Conservation (phyloP, 192 early-diverging fungal genomes). For the Gamsiella multidivaricata region DNA sequence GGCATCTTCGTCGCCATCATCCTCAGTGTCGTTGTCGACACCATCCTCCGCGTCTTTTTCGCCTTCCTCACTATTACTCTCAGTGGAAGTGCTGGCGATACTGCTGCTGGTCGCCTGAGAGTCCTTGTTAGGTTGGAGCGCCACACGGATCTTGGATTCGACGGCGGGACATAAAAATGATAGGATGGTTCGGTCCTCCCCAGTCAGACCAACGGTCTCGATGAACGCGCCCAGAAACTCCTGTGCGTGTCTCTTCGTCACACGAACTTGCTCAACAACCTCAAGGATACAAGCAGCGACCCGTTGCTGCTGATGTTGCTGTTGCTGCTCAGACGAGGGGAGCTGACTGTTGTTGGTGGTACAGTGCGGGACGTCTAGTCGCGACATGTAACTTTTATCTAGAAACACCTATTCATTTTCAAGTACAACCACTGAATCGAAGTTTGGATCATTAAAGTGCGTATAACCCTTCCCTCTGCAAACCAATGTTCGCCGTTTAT, state of each 20-base stretch:
- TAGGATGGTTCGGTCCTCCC: conserved; percentile 8
- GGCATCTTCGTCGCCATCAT: conserved; percentile 1
- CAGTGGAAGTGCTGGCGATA: neutral
- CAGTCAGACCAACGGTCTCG: conserved; percentile 1
- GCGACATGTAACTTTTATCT: too few relatives aligned
- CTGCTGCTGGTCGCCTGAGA: neutral
- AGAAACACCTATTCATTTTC: too few relatives aligned
- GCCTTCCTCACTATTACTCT: neutral
- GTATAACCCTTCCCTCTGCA: too few relatives aligned
- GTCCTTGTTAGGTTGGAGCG: conserved; percentile 6
- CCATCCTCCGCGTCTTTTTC: neutral
- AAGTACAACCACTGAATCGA: too few relatives aligned
- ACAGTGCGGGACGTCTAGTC: too few relatives aligned
- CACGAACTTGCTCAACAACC: conserved; percentile 1
- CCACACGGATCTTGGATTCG: neutral
- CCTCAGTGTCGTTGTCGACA: neutral
- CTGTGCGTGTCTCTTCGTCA: conserved; percentile 15
- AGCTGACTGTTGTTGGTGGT: conserved; percentile 10
- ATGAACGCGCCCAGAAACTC: conserved; percentile 17
- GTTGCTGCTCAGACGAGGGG: conserved; percentile 11
- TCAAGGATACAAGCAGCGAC: conserved; percentile 2
- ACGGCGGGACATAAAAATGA: neutral
- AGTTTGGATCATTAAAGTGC: too few relatives aligned
- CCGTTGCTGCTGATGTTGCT: neutral
- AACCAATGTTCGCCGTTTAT: too few relatives aligned